Percentiles rank a stretch among this genome's conserved stretches.
Evolutionary conservation across 306 rosid species (phyloP).

Genomic region (Senna siamea): DNA sequence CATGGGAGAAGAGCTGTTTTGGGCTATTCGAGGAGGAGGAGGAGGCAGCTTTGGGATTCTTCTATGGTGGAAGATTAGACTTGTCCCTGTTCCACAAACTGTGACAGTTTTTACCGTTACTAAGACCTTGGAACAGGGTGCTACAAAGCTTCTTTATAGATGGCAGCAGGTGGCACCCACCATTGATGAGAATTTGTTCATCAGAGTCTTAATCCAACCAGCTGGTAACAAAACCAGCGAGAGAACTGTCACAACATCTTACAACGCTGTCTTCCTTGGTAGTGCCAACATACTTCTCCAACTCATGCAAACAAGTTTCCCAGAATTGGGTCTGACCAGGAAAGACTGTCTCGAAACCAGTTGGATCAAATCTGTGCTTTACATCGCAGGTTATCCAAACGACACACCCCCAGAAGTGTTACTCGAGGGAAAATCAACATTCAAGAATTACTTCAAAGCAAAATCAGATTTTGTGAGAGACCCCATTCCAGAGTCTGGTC

Average conservation of each 20-base stretch:
- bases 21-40: slow-evolving; percentile 83
- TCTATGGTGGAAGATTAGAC: slow-evolving; percentile 66
- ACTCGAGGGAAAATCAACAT: slow-evolving; percentile 45
- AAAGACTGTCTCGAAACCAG: slow-evolving; percentile 57
- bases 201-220: slow-evolving; percentile 50
- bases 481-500: slow-evolving; percentile 51
- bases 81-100: slow-evolving; percentile 59
- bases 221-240: slow-evolving; percentile 30
- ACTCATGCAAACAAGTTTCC: slow-evolving; percentile 50
- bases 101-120: slow-evolving; percentile 61
- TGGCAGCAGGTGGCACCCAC: slow-evolving; percentile 67
- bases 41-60: slow-evolving; percentile 68
- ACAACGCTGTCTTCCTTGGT: slow-evolving; percentile 59
- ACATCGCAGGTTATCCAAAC: slow-evolving; percentile 44
- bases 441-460: slow-evolving; percentile 57
- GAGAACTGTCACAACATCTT: slow-evolving; percentile 40
- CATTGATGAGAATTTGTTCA: slow-evolving; percentile 56
- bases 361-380: slow-evolving; percentile 69
- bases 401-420: slow-evolving; percentile 47
- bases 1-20: slow-evolving; percentile 76
- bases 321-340: slow-evolving; percentile 58
- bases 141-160: slow-evolving; percentile 45
- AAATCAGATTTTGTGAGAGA: slow-evolving; percentile 65
- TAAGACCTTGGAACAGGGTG: slow-evolving; percentile 51
- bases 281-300: slow-evolving; percentile 39